Conservation (phyloP, 257 asterid genomes). For the Solanum paucissectum region DNA sequence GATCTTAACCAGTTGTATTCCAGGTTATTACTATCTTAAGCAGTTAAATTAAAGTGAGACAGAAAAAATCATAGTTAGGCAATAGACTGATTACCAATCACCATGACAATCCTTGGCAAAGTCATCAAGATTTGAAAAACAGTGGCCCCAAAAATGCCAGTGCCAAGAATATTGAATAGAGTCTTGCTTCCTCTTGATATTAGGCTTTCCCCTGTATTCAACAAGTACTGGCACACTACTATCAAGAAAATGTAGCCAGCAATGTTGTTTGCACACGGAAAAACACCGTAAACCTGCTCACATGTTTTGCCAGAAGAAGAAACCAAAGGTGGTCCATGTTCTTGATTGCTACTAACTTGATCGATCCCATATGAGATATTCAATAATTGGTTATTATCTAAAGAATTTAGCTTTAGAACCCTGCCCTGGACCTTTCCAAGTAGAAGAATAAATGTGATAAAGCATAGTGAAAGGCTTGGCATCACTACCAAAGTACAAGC, state of each 20-base stretch:
- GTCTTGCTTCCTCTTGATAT: constrained; percentile 21
- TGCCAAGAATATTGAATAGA: constrained; percentile 25
- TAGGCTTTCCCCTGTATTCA: constrained; percentile 23
- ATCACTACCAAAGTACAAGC: neutral
- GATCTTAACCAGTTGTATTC: neutral
- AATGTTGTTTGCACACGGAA: constrained; percentile 37
- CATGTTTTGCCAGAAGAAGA: constrained; percentile 7
- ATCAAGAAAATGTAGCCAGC: constrained; percentile 31
- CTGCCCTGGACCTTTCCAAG: constrained; percentile 6
- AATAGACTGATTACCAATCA: constrained; percentile 20
- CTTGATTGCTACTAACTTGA: neutral
- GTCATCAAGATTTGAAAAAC: constrained; percentile 25
- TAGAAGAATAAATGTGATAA: neutral
- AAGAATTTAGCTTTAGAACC: constrained; percentile 10
- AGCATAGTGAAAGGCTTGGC: constrained; percentile 6
- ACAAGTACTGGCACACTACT: constrained; percentile 23
- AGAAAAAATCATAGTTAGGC: neutral
- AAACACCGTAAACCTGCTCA: constrained; percentile 25
- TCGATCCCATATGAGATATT: constrained; percentile 24
- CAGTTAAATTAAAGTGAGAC: neutral
- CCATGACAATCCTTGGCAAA: constrained; percentile 28
- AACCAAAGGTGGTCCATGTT: neutral
- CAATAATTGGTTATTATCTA: neutral
- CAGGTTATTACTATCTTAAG: neutral
- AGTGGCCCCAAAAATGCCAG: constrained; percentile 33